Conservation (phyloP, 805 yeast genomes). For the Candida jianshihensis region DNA sequence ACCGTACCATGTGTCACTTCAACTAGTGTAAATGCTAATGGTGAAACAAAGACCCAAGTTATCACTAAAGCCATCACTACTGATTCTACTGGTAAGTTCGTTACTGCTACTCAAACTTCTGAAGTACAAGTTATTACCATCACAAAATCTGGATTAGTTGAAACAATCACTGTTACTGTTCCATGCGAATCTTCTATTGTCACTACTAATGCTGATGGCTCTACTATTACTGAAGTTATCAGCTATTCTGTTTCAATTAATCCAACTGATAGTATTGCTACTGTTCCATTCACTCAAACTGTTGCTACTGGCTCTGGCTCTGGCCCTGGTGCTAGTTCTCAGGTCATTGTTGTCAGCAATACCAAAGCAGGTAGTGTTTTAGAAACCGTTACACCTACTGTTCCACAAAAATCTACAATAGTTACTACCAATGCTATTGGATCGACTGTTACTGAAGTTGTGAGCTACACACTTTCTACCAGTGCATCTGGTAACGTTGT, state of each 20-base stretch:
- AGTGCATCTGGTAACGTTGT: neutral
- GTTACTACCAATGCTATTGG: neutral
- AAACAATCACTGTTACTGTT: conserved; percentile 1
- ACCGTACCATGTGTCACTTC: conserved; percentile 1
- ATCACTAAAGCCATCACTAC: conserved; percentile 2
- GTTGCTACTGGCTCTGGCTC: neutral
- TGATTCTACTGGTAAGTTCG: neutral
- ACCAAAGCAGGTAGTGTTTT: too few species aligned
- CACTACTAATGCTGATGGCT: neutral
- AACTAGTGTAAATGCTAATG: neutral
- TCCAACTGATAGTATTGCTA: neutral
- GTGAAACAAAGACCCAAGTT: conserved; percentile 1
- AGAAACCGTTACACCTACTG: neutral
- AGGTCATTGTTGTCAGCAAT: too few species aligned
- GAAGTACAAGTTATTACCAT: neutral
- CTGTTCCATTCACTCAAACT: neutral
- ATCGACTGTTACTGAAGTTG: neutral
- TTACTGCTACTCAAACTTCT: conserved; percentile 1
- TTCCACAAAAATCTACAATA: neutral
- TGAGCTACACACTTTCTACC: neutral
- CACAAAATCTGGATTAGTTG: neutral
- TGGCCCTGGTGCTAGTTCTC: too few species aligned
- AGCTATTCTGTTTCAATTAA: neutral
- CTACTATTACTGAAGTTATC: neutral
- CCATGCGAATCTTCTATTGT: neutral